These are phyloP conservation scores for Silene uniflora DNA, from an alignment of 148 eudicot species.

Conservation along the genomic window DNA sequence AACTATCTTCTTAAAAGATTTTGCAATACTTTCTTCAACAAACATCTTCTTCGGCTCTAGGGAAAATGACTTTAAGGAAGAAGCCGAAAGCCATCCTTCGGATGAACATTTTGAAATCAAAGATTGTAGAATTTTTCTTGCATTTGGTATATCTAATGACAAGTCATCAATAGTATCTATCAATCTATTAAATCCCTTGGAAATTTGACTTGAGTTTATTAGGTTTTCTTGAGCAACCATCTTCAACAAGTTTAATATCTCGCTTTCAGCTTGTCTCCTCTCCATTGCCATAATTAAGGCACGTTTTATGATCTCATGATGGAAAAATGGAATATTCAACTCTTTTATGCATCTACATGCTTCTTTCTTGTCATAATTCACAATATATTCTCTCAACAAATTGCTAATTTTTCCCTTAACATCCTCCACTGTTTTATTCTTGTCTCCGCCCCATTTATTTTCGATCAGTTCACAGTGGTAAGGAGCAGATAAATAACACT, in stretches of 20 bases:
- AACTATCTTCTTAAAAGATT: slow-evolving; percentile 43
- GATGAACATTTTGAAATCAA: slow-evolving; percentile 52
- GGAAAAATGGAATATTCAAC: slow-evolving; percentile 52
- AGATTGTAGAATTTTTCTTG: slow-evolving; percentile 34
- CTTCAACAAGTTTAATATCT: slow-evolving; percentile 36
- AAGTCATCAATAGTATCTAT: slow-evolving; percentile 51
- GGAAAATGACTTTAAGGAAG: slow-evolving; percentile 39
- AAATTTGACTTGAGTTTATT: slow-evolving; percentile 57
- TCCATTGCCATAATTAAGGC: slow-evolving; percentile 57
- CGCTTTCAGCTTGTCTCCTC: slow-evolving; percentile 31
- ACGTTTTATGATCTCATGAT: slow-evolving; percentile 54
- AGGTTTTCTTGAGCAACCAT: slow-evolving; percentile 47
- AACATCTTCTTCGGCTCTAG: slow-evolving; percentile 16
- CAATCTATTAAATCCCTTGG: slow-evolving; percentile 47
- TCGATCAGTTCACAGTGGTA: slow-evolving; percentile 49
- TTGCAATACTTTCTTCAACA: slow-evolving; percentile 31
- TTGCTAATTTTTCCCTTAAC: slow-evolving; percentile 36
- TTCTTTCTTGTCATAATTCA: slow-evolving; percentile 49
- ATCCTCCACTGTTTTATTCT: slow-evolving; percentile 43
- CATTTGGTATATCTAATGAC: slow-evolving; percentile 55
- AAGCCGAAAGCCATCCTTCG: slow-evolving; percentile 52
- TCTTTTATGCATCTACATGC: slow-evolving; percentile 57
- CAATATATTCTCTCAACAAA: slow-evolving; percentile 40
- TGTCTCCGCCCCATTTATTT: slow-evolving; percentile 53
- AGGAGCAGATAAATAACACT: slow-evolving; percentile 47